Percentiles rank a stretch among this genome's conserved stretches.
Conservation (phyloP, 2,329 filamentous ascomycete genomes). For the Alternaria dauci region DNA sequence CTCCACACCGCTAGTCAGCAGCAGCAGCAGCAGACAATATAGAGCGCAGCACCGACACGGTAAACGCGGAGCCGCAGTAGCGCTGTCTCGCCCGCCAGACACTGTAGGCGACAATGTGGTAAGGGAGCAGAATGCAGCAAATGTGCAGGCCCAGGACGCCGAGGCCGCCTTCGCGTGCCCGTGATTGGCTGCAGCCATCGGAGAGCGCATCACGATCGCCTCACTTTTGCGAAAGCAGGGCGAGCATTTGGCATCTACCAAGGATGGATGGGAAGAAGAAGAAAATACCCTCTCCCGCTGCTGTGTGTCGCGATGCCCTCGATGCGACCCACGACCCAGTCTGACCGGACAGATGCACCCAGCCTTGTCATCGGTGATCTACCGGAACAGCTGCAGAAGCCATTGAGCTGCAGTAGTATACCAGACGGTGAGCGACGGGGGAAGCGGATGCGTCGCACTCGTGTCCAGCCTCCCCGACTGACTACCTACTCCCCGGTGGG, state of each 20-base stretch:
- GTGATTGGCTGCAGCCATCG: constrained; percentile 37
- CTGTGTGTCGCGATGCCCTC: constrained; percentile 8
- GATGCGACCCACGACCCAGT: constrained; percentile 20
- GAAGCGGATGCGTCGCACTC: constrained; percentile 4
- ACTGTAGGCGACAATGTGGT: constrained; percentile 23
- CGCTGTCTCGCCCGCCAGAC: constrained; percentile 34
- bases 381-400: not conserved
- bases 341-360: constrained; percentile 4
- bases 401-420: not conserved
- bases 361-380: not conserved
- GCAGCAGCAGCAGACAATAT: constrained; percentile 6
- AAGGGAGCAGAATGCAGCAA: constrained; percentile 27
- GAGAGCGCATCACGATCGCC: constrained; percentile 38
- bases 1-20: constrained; percentile 40
- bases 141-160: constrained; percentile 28
- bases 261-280: constrained; percentile 13
- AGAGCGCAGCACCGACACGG: constrained; percentile 17
- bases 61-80: constrained; percentile 33
- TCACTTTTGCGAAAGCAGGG: constrained; percentile 45
- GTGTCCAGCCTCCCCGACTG: not conserved
- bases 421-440: not conserved
- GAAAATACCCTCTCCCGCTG: not conserved
- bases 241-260: constrained; percentile 30
- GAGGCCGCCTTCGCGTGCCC: constrained; percentile 22
- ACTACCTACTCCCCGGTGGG: not conserved